Base-by-base conservation (phyloP, 2,329 filamentous ascomycete genomes). In the Phialocephala sp. region DNA sequence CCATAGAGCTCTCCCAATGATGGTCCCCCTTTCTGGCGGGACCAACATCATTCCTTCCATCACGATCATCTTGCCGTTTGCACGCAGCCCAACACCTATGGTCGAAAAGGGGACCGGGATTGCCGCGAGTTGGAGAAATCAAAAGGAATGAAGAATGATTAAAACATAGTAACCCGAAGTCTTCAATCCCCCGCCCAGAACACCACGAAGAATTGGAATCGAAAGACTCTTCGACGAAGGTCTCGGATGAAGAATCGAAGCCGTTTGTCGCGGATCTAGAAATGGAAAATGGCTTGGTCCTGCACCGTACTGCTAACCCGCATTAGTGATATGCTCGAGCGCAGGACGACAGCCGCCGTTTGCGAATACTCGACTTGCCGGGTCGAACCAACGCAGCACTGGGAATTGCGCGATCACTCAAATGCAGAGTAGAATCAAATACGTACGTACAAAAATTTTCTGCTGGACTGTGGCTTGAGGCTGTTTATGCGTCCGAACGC, bases 1-100 rank as follows among this genome's bases (percentile, higher is more conserved):
- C 83, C 84, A 86, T 41, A 82, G 65, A 20, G 83, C 80, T 62
- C 81, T 79, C 57, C 83, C 83, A 62, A 86, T 80, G 58, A 86
- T 82, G 54, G 81, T 81, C 43, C 81, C 80, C 72, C 83, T 78
- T 70, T 85, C 84, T 2, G 84, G 84, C 60, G 84, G 84, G 36
- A 82, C 77, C 62, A 81, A 76, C 72, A 86, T 76, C 70, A 78
- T 75, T 22, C 83, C 84, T 72, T 86, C 84, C 82, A 85, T 85
- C n/a, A 73, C 50, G 63, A 73, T 74, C 72, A 74, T 74, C n/a
- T 63, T 71, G 80, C 79, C 27, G 57, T 59, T 57, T 63, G 47
- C 27, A 55, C 62, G 52, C 55, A 58, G 36, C 22, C 47, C 57
- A n/a, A 41, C 22, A 4, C 32, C n/a, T 24, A 50, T 20, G n/a